Percentiles rank a stretch among this genome's conserved stretches.
phyloP scores from a whole-genome alignment of 306 rosid genomes.

The Arachis hypogaea region DNA sequence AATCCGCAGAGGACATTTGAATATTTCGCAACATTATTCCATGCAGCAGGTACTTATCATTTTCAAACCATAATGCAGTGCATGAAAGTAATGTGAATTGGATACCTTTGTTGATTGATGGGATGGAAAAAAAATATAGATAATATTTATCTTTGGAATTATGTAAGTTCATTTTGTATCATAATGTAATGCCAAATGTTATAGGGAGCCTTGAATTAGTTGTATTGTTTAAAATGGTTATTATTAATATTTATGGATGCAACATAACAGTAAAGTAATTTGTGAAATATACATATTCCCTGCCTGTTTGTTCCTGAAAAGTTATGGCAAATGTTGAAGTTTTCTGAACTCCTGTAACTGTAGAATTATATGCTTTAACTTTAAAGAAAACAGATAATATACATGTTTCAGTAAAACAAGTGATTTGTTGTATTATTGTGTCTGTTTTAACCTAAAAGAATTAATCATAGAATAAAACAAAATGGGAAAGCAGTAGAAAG shows the following conservation, averaged over 20 bases:
- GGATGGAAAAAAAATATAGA: background rate
- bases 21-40: constrained; percentile 84
- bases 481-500: background rate
- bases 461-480: constrained; percentile 2
- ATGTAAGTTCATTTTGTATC: constrained; percentile 13
- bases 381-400: background rate
- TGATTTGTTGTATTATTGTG: constrained; percentile 7
- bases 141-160: constrained; percentile 4
- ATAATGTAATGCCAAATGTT: constrained; percentile 23
- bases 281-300: background rate
- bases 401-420: background rate
- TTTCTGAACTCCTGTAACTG: background rate
- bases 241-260: background rate
- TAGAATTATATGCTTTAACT: constrained; percentile 21
- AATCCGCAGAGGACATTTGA: constrained; percentile 91
- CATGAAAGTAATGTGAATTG: background rate
- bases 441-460: constrained; percentile 14
- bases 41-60: constrained; percentile 82
- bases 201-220: background rate
- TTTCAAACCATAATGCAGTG: constrained; percentile 25
- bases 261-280: background rate
- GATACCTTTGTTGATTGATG: background rate
- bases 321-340: constrained; percentile 15
- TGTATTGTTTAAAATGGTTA: no score
- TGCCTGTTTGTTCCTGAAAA: constrained; percentile 14